phyloP scores from a whole-genome alignment of 169 alveolate species.

The Ichthyophthirius multifiliis region DNA sequence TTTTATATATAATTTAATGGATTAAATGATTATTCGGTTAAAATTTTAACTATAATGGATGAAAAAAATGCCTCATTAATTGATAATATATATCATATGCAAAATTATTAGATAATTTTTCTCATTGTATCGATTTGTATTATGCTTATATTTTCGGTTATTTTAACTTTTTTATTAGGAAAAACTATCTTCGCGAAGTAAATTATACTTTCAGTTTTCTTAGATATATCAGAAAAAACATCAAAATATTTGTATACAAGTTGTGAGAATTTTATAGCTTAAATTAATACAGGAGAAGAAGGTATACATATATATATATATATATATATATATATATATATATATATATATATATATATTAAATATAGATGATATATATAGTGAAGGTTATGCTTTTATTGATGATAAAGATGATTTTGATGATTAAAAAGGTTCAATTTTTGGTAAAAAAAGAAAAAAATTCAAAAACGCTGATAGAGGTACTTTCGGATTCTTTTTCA shows the following conservation, averaged over 20 bases:
- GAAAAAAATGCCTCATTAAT: too few relatives aligned
- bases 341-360: too few relatives aligned
- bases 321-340: too few relatives aligned
- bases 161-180: constrained; percentile 4
- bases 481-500: constrained; percentile 24
- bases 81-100: too few relatives aligned
- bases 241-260: constrained; percentile 25
- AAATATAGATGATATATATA: constrained; percentile 26
- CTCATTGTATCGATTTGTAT: constrained; percentile 17
- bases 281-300: constrained; percentile 24
- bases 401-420: constrained; percentile 21
- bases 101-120: neutral
- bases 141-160: constrained; percentile 17
- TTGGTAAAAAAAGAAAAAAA: constrained; percentile 31
- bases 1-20: constrained; percentile 12
- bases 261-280: constrained; percentile 31
- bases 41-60: too few relatives aligned
- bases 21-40: constrained; percentile 28
- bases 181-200: constrained; percentile 23
- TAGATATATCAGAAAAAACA: constrained; percentile 37
- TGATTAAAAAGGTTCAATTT: constrained; percentile 17
- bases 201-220: constrained; percentile 18
- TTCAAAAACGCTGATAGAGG: constrained; percentile 29
- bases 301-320: too few relatives aligned
- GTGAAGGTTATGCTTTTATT: constrained; percentile 17